These are phyloP conservation scores for Geranium rotundifolium DNA, from an alignment of 345 rosid genomes.

Conservation along the genomic window DNA sequence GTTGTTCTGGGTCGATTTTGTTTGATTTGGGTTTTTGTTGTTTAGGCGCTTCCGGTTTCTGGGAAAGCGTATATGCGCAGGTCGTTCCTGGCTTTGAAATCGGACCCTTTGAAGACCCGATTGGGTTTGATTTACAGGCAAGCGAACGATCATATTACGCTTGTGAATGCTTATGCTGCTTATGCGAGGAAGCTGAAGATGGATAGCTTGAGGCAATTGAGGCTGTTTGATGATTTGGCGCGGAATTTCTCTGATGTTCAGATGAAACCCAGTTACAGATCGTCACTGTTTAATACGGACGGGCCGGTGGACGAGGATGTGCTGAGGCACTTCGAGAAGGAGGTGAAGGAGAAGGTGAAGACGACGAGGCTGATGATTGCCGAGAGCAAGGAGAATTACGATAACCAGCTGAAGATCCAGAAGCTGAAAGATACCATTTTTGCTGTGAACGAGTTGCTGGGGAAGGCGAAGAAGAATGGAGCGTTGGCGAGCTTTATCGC, in stretches of 20 bases:
- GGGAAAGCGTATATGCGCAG: slow-evolving; percentile 59
- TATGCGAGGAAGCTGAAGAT: slow-evolving; percentile 93
- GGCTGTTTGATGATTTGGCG: slow-evolving; percentile 61
- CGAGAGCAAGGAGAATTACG: slow-evolving; percentile 78
- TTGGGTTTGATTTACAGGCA: slow-evolving; percentile 81
- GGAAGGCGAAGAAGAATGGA: slow-evolving; percentile 84
- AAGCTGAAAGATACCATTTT: slow-evolving; percentile 83
- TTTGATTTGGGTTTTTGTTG: slow-evolving; percentile 4
- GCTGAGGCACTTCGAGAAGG: slow-evolving; percentile 72
- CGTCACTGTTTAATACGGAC: slow-evolving; percentile 32
- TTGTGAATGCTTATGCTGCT: slow-evolving; percentile 77
- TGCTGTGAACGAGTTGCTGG: slow-evolving; percentile 62
- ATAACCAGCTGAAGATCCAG: slow-evolving; percentile 87
- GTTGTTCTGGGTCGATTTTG: not conserved
- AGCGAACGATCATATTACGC: slow-evolving; percentile 68
- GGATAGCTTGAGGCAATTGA: slow-evolving; percentile 66
- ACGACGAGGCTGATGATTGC: slow-evolving; percentile 52
- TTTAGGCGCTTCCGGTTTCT: slow-evolving; percentile 40
- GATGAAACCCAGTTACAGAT: slow-evolving; percentile 36
- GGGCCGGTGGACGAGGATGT: slow-evolving; percentile 61
- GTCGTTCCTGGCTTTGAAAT: slow-evolving; percentile 59
- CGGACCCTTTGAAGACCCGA: slow-evolving; percentile 74
- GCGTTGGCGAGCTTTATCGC: slow-evolving; percentile 68
- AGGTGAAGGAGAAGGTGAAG: slow-evolving; percentile 81
- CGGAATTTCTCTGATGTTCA: slow-evolving; percentile 53